phyloP scores from a whole-genome alignment of 2,329 filamentous ascomycete species.

The Paecilomyces dactylethromorphus region DNA sequence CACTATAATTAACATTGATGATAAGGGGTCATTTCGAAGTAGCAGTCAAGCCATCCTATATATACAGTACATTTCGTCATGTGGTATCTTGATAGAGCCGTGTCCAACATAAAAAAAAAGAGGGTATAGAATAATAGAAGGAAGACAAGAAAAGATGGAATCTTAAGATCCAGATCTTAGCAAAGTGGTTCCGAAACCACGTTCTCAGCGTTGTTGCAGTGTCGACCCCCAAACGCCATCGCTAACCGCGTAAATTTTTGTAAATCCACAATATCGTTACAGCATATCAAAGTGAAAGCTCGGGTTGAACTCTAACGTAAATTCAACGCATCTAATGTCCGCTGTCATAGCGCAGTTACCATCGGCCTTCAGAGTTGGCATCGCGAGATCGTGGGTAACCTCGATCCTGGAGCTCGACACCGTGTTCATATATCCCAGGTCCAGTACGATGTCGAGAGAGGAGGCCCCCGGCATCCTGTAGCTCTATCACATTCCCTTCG shows the following conservation, averaged over 20 bases:
- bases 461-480: constrained; percentile 41
- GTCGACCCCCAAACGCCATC: background rate
- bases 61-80: background rate
- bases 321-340: background rate
- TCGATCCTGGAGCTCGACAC: background rate
- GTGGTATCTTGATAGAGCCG: background rate
- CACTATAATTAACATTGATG: background rate
- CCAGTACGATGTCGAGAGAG: constrained; percentile 14
- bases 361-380: background rate
- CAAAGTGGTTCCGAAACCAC: background rate
- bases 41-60: background rate
- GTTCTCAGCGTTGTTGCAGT: background rate
- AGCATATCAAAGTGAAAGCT: background rate
- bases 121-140: background rate
- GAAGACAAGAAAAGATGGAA: background rate
- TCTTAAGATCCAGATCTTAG: background rate
- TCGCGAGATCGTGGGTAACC: background rate
- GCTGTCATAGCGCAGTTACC: background rate
- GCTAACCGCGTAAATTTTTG: background rate
- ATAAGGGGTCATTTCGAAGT: background rate
- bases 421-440: background rate
- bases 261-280: background rate
- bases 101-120: background rate
- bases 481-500: constrained; percentile 19
- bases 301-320: background rate